Evolutionary conservation across 2,329 filamentous ascomycete genomes (phyloP).

Genomic region (Ophiostoma himal-ulmi): DNA sequence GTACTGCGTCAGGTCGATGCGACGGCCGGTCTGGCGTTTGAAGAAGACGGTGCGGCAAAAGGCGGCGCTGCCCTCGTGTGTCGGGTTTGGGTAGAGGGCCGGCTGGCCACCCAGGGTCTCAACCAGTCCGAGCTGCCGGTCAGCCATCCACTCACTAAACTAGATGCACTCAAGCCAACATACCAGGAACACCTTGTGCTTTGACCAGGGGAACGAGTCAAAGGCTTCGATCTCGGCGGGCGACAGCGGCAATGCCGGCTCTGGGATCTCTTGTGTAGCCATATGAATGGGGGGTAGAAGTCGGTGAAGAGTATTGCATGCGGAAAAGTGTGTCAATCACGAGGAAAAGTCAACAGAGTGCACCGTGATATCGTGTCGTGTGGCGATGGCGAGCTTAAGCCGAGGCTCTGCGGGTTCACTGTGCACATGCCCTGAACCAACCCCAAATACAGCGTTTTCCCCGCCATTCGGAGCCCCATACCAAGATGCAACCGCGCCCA

Average conservation of each 20-base stretch:
- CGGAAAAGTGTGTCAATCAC: not conserved
- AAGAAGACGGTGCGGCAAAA: conserved; percentile 29
- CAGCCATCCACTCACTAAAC: not conserved
- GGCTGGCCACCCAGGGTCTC: conserved; percentile 28
- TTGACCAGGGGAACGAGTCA: conserved; percentile 28
- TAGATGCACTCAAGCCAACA: not conserved
- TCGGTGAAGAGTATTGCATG: no score
- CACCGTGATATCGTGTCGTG: not conserved
- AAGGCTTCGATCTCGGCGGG: conserved; percentile 25
- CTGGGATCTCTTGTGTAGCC: conserved; percentile 15
- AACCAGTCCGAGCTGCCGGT: conserved; percentile 26
- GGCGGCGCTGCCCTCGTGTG: conserved; percentile 26
- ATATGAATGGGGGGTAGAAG: not conserved
- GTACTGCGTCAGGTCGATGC: conserved; percentile 27
- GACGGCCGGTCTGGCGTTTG: conserved; percentile 24
- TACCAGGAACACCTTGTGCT: conserved; percentile 26
- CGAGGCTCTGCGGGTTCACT: not conserved
- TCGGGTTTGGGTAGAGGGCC: conserved; percentile 24
- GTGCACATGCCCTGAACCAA: not conserved
- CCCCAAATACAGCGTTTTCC: conserved; percentile 6
- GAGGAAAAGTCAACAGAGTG: not conserved
- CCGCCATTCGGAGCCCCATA: not conserved
- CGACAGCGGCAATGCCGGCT: conserved; percentile 1
- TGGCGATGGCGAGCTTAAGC: not conserved
- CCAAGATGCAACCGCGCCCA: not conserved